Conservation (phyloP, 129 eudicot species). For the Flaveria sonorensis region DNA sequence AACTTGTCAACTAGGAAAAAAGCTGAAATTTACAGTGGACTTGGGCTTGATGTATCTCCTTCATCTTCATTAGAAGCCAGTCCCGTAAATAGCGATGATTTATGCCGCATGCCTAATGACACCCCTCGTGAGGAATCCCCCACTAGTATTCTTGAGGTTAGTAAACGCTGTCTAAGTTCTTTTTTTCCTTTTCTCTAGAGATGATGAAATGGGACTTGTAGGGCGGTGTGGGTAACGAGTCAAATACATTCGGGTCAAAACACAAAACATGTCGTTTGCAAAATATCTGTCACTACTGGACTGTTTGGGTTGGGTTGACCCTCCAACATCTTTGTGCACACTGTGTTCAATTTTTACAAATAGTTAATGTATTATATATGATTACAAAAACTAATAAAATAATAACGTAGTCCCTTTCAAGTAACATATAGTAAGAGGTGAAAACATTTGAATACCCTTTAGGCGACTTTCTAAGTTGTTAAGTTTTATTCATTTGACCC, state of each 20-base stretch:
- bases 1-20: conserved; percentile 75
- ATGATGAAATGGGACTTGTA: conserved; percentile 20
- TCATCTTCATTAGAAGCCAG: conserved; percentile 81
- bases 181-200: conserved; percentile 18
- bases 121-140: conserved; percentile 61
- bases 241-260: neutral
- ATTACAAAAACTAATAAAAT: neutral
- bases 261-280: neutral
- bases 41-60: conserved; percentile 93
- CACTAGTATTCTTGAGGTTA: conserved; percentile 83
- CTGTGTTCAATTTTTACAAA: neutral
- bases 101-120: conserved; percentile 40
- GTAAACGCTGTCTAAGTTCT: neutral
- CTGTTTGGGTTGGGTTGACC: conserved; percentile 5
- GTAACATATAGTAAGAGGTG: neutral
- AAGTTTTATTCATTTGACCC: neutral
- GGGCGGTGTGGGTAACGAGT: neutral
- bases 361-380: neutral
- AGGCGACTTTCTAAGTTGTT: neutral
- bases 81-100: conserved; percentile 62
- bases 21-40: conserved; percentile 95
- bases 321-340: neutral
- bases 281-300: neutral
- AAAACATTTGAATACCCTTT: neutral
- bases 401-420: neutral